Evolutionary conservation across 768 basidiomycete species (phyloP), one percentile per base, ranked within the genome.

Genomic region (Russula virescens): DNA sequence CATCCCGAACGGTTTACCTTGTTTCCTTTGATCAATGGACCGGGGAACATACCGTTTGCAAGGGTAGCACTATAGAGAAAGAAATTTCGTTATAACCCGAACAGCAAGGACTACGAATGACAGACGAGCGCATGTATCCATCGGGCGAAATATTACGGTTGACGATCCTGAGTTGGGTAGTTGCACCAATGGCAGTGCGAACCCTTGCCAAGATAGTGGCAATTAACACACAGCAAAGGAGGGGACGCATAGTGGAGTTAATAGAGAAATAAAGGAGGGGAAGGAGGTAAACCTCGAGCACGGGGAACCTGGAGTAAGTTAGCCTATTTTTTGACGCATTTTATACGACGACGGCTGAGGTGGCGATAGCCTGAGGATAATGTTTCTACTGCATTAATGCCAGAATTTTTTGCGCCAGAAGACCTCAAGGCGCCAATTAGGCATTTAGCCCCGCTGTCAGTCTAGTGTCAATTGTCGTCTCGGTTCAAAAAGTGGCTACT

Each of bases 21-120:
- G 35, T 75, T 69, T 13, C 73, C 79, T 23, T 59, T 69, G 65
- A 83, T 79, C 21, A 81, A 66, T 8, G 80, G 80, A 5, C 79
- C 82, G 2, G 80, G 82, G 55, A 80, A 79, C 2, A 64, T 70
- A 25, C 79, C 79, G 42, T 75, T 75, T 34, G 77, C 78, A 35
- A 82, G 70, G 1, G 75, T 71, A 18, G 80, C 69, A 40, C 79
- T 80, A 21, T 18, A 26, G 31, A 60, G 21, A 48, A 19, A 23
- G 8, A 3, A 7, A 19, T 8, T 52, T 8, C 18, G 42, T 61
- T n/a, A 14, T 23, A 0, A 16, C 26, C 19, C 4, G 14, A 35
- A 26, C 5, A 26, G 25, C 10, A 46, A 34, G 10, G 48, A n/a
- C 14, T 16, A 25, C 2, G 21, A 11, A 25, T 31, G 23, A 26